Conservation (phyloP, 2,329 filamentous ascomycete genomes). For the Colletotrichum tropicicola region DNA sequence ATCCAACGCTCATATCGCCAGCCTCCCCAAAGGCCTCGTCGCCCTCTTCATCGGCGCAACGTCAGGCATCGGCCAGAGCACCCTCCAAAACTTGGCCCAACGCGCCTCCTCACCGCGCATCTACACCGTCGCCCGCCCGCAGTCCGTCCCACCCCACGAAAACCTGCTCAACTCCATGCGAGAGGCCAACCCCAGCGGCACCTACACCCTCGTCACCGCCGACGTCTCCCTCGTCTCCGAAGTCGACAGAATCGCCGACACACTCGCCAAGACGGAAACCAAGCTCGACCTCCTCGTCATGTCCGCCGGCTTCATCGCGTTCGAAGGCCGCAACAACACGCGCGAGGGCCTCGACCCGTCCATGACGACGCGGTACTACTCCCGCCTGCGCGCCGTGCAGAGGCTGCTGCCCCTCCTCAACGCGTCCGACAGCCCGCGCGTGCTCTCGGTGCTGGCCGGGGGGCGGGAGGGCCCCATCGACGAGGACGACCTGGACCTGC, state of each 20-base stretch:
- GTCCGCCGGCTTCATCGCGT: constrained; percentile 44
- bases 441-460: constrained; percentile 58
- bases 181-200: constrained; percentile 50
- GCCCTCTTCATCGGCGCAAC: constrained; percentile 64
- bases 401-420: constrained; percentile 66
- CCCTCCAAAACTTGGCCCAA: constrained; percentile 55
- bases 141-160: constrained; percentile 39
- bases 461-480: constrained; percentile 58
- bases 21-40: constrained; percentile 38
- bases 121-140: constrained; percentile 60
- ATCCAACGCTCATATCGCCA: constrained; percentile 19
- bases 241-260: constrained; percentile 56
- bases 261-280: constrained; percentile 53
- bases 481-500: constrained; percentile 54
- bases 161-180: constrained; percentile 51
- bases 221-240: constrained; percentile 60
- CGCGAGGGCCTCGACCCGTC: constrained; percentile 64
- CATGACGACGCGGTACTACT: constrained; percentile 63
- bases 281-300: constrained; percentile 57
- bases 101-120: constrained; percentile 50
- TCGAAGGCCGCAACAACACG: constrained; percentile 53
- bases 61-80: constrained; percentile 60
- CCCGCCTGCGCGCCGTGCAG: constrained; percentile 63
- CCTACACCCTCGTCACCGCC: constrained; percentile 56
- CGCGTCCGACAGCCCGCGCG: constrained; percentile 48